Evolutionary conservation across 306 rosid species (phyloP).

Genomic region (Corylus avellana): DNA sequence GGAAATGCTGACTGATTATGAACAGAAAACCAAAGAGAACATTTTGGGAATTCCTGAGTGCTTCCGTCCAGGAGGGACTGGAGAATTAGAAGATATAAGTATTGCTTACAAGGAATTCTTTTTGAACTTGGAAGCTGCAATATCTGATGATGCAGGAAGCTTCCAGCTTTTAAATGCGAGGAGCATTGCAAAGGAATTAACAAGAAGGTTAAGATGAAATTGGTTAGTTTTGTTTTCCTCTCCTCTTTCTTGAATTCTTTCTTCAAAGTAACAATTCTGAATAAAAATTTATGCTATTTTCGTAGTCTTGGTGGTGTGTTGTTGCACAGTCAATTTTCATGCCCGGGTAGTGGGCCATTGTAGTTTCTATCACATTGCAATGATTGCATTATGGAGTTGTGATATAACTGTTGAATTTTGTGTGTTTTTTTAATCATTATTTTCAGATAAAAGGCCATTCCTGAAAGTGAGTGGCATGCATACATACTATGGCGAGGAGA

Average conservation of each 20-base stretch:
- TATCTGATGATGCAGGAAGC: conserved; percentile 41
- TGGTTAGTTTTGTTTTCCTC: not conserved
- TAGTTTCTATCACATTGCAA: not conserved
- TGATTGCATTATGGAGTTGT: not conserved
- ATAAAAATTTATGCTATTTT: not conserved
- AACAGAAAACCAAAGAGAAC: conserved; percentile 31
- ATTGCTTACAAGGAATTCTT: conserved; percentile 48
- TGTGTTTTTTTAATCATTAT: not conserved
- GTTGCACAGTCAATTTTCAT: not conserved
- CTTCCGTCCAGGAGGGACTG: not conserved
- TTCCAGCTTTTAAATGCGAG: conserved; percentile 56
- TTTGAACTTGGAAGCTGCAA: conserved; percentile 48
- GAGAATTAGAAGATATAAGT: conserved; percentile 30
- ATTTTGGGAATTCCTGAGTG: conserved; percentile 22
- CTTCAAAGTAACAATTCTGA: not conserved
- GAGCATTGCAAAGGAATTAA: conserved; percentile 54
- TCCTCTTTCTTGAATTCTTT: not conserved
- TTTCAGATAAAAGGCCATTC: conserved; percentile 3
- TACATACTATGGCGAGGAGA: not conserved
- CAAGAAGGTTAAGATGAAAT: conserved; percentile 37
- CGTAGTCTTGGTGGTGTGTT: not conserved
- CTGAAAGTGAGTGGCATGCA: not conserved
- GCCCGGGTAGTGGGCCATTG: not conserved
- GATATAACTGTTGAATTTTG: not conserved
- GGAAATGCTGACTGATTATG: conserved; percentile 25